These are phyloP conservation scores for Atkinsonella texensis DNA, from an alignment of 2,329 filamentous ascomycete species.

Conservation along the genomic window DNA sequence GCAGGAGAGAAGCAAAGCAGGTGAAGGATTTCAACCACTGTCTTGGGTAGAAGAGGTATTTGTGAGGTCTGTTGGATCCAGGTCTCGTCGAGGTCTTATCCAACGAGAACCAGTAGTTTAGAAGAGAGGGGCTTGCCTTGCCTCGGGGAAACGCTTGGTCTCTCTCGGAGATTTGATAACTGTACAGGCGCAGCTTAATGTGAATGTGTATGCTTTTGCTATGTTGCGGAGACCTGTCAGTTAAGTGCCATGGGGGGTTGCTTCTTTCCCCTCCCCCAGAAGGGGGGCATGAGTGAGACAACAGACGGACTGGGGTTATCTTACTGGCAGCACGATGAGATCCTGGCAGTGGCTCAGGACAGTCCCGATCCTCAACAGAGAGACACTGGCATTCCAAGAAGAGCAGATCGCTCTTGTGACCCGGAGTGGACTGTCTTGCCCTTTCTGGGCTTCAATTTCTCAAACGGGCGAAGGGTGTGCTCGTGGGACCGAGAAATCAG, in stretches of 20 bases:
- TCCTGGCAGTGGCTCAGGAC: slow-evolving; percentile 21
- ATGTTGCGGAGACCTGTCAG: slow-evolving; percentile 19
- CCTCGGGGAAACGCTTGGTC: slow-evolving; percentile 15
- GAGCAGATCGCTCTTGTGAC: slow-evolving; percentile 13
- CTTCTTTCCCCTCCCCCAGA: slow-evolving; percentile 18
- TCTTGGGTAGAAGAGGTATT: slow-evolving; percentile 24
- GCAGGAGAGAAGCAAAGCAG: slow-evolving; percentile 20
- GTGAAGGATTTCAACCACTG: slow-evolving; percentile 25
- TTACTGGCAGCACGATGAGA: slow-evolving; percentile 20
- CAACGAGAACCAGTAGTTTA: slow-evolving; percentile 17
- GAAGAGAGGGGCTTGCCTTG: slow-evolving; percentile 16
- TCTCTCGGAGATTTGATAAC: slow-evolving; percentile 28
- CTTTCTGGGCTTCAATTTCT: slow-evolving; percentile 10
- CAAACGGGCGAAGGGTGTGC: slow-evolving; percentile 13
- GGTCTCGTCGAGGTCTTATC: slow-evolving; percentile 27
- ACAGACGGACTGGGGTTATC: slow-evolving; percentile 16
- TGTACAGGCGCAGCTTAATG: slow-evolving; percentile 17
- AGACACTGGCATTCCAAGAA: slow-evolving; percentile 28
- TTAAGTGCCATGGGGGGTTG: slow-evolving; percentile 18
- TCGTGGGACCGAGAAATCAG: slow-evolving; percentile 9
- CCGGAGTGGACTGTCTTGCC: slow-evolving; percentile 12
- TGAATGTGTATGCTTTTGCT: slow-evolving; percentile 19
- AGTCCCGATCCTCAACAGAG: slow-evolving; percentile 24
- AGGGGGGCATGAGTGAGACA: slow-evolving; percentile 26
- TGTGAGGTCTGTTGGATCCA: slow-evolving; percentile 21